Evolutionary conservation across 2,329 filamentous ascomycete genomes (phyloP), one percentile per base, ranked within the genome.

Genomic region (Colletotrichum sp.): DNA sequence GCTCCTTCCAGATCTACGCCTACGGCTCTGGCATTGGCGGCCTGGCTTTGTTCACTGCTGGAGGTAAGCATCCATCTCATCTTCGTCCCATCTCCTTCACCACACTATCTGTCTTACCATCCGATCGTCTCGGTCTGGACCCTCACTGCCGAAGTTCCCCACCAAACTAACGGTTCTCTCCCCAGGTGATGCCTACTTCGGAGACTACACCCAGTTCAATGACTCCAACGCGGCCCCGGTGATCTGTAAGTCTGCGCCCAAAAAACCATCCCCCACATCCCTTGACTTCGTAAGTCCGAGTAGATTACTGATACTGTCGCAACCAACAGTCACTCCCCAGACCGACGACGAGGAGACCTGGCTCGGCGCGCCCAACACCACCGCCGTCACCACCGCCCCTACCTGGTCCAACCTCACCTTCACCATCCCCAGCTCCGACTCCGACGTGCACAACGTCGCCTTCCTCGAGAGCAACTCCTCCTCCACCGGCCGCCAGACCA

Each of bases 401-500:
- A 69, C 69, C 12, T 81, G 79, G 79, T 76, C 74, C 38, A 77
- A 80, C 73, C 73, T 76, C n/a, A 76, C 76, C 18, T 77, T 80
- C 69, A 78, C 74, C 66, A 65, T 80, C 16, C 79, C 79, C 3
- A 43, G 67, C 36, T n/a, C 75, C 11, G 57, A 70, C 12, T 75
- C 78, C 29, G 34, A 75, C 8, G 73, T 75, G 21, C 76, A 78
- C 24, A 58, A 71, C 27, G 77, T 78, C 16, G 77, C 75, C 12
- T 79, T 81, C 71, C 55, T 70, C 15, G 55, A 33, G 16, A 59
- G 55, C 33, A 70, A 65, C 33, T 51, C 65, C 2, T 63, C 57
- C 5, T 63, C 62, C 4, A 21, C 64, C 6, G 74, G 70, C 34
- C 36, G 73, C 3, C 43, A 69, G 51, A 77, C 74, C 29, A 69